Percentiles rank a stretch among this genome's conserved stretches.
Evolutionary conservation across 129 eudicot species (phyloP).

Genomic region (Solidago caesia): DNA sequence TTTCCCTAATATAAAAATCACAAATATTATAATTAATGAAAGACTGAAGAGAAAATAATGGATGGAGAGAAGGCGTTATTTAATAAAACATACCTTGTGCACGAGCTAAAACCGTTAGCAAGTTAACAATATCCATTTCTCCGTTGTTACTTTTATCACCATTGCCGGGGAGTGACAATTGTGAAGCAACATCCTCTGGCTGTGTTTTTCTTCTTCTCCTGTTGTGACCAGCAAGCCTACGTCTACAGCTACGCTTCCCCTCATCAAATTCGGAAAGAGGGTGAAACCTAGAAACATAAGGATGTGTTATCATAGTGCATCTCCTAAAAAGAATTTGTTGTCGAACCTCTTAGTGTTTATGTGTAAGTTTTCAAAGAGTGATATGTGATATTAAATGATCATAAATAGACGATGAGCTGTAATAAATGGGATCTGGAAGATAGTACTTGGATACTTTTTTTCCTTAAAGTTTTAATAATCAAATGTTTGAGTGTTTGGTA

Average conservation of each 20-base stretch:
- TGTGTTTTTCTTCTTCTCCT: slow-evolving; percentile 85
- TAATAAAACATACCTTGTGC: slow-evolving; percentile 54
- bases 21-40: neutral
- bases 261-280: slow-evolving; percentile 94
- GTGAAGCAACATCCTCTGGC: slow-evolving; percentile 74
- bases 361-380: neutral
- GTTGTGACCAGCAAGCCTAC: slow-evolving; percentile 98
- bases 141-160: slow-evolving; percentile 47
- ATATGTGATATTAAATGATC: neutral
- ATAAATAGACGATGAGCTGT: neutral
- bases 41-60: neutral
- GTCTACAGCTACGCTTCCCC: slow-evolving; percentile 94
- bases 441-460: neutral
- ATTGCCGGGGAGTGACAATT: slow-evolving; percentile 42
- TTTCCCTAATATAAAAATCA: slow-evolving; percentile 43
- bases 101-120: slow-evolving; percentile 66
- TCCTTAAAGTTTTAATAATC: neutral
- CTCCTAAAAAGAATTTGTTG: neutral
- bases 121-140: slow-evolving; percentile 68
- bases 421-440: neutral
- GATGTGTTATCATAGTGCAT: neutral
- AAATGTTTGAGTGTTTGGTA: neutral
- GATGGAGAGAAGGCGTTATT: neutral
- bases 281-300: slow-evolving; percentile 66
- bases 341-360: neutral